These are phyloP conservation scores for Lathyrus aphaca DNA, from an alignment of 306 rosid species.

Conservation along the genomic window DNA sequence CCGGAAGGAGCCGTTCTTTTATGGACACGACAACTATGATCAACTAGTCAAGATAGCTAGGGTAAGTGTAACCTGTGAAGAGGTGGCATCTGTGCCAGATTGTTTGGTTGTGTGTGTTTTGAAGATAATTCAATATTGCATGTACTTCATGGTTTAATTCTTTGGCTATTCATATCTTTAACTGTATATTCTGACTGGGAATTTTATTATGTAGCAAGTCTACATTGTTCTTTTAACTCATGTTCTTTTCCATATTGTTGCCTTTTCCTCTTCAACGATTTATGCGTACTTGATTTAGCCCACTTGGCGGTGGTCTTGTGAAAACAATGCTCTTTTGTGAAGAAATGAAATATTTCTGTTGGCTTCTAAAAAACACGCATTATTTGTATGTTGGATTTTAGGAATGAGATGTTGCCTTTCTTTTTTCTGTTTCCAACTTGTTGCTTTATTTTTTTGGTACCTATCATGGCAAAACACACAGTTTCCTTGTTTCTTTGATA, in stretches of 20 bases:
- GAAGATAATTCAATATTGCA: conserved; percentile 20
- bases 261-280: conserved; percentile 9
- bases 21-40: conserved; percentile 91
- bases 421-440: conserved; percentile 20
- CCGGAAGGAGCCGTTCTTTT: conserved; percentile 97
- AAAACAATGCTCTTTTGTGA: neutral
- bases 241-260: neutral
- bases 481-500: neutral
- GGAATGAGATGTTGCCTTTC: conserved; percentile 11
- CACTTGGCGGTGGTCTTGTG: conserved; percentile 19
- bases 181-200: neutral
- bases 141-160: neutral
- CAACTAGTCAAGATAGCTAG: conserved; percentile 92
- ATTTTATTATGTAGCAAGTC: conserved; percentile 7
- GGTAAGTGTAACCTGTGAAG: conserved; percentile 49
- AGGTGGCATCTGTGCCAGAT: conserved; percentile 19
- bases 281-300: conserved; percentile 13
- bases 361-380: neutral
- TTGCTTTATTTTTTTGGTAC: conserved; percentile 16
- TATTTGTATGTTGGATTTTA: neutral
- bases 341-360: neutral
- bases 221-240: neutral
- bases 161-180: conserved; percentile 6
- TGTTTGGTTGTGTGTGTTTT: conserved; percentile 20
- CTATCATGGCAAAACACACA: conserved; percentile 3